Conservation (phyloP, 495 filamentous ascomycete species). For the Xylaria cubensis region DNA sequence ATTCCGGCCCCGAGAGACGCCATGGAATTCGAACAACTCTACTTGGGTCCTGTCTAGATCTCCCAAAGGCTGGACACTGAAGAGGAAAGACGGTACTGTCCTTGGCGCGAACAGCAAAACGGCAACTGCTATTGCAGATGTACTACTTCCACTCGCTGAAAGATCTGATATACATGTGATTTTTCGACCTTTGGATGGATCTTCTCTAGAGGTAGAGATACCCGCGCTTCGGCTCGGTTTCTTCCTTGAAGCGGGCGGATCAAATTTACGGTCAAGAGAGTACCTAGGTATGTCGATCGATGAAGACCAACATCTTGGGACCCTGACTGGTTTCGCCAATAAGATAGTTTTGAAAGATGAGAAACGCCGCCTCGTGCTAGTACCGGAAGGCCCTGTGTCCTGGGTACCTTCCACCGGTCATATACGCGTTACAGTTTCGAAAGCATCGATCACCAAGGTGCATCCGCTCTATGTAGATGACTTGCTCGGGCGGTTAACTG, state of each 20-base stretch:
- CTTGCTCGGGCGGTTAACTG: slow-evolving; percentile 54
- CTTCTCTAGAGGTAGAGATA: slow-evolving; percentile 49
- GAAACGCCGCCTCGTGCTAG: slow-evolving; percentile 43
- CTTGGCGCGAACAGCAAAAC: slow-evolving; percentile 47
- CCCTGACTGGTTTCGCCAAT: slow-evolving; percentile 61
- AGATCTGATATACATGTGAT: background rate
- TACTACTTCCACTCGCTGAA: slow-evolving; percentile 6
- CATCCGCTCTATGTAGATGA: slow-evolving; percentile 56
- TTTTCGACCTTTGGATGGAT: background rate
- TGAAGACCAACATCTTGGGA: slow-evolving; percentile 54
- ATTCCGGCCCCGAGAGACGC: slow-evolving; percentile 51
- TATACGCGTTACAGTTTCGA: slow-evolving; percentile 49
- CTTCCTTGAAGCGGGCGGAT: slow-evolving; percentile 39
- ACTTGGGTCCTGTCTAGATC: slow-evolving; percentile 8
- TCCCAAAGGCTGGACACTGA: slow-evolving; percentile 2
- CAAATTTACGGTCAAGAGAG: slow-evolving; percentile 55
- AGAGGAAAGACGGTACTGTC: slow-evolving; percentile 28
- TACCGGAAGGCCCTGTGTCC: slow-evolving; percentile 55
- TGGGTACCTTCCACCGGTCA: slow-evolving; percentile 42
- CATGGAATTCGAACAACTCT: slow-evolving; percentile 47
- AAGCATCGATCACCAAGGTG: slow-evolving; percentile 27
- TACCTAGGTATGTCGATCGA: slow-evolving; percentile 64
- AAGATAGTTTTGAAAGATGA: slow-evolving; percentile 17
- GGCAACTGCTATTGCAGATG: slow-evolving; percentile 33
- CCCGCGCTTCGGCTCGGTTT: slow-evolving; percentile 61